phyloP scores from a whole-genome alignment of 192 early-diverging fungal species.

The Linnemannia elongata region DNA sequence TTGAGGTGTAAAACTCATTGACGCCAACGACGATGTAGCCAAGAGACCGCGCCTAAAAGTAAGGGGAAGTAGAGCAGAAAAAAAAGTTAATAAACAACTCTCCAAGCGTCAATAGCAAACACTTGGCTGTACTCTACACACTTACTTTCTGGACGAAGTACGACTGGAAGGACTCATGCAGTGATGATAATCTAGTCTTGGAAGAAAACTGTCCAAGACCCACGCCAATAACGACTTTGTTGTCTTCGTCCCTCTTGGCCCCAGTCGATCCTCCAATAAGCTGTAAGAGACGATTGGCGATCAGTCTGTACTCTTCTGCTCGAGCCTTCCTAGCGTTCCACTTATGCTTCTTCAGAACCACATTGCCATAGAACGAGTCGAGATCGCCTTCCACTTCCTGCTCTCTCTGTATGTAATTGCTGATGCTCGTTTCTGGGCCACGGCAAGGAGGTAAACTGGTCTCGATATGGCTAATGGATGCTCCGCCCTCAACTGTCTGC shows the following conservation, averaged over 20 bases:
- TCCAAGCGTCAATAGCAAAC: not conserved
- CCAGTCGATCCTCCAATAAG: constrained; percentile 19
- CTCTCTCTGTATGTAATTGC: not conserved
- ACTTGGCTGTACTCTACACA: not conserved
- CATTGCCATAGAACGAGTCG: constrained; percentile 15
- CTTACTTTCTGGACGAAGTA: constrained; percentile 25
- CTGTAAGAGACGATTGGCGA: constrained; percentile 13
- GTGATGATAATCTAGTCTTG: constrained; percentile 12
- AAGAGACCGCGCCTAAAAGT: not conserved
- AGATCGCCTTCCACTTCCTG: not conserved
- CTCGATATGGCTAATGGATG: constrained; percentile 12
- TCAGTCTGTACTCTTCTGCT: constrained; percentile 12
- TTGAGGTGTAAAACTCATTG: not conserved
- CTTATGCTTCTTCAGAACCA: constrained; percentile 7
- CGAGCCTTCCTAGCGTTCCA: constrained; percentile 13
- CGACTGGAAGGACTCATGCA: constrained; percentile 20
- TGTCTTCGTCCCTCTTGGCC: not conserved
- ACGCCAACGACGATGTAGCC: too few species aligned
- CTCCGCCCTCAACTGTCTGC: not conserved
- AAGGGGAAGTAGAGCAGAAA: too few species aligned
- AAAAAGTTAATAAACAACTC: too few species aligned
- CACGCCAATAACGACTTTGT: constrained; percentile 19
- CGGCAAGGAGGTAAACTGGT: constrained; percentile 2
- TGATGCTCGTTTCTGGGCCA: constrained; percentile 18
- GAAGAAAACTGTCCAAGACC: constrained; percentile 25